Conservation (phyloP, 179 eudicot species). For the Spergularia azorica region DNA sequence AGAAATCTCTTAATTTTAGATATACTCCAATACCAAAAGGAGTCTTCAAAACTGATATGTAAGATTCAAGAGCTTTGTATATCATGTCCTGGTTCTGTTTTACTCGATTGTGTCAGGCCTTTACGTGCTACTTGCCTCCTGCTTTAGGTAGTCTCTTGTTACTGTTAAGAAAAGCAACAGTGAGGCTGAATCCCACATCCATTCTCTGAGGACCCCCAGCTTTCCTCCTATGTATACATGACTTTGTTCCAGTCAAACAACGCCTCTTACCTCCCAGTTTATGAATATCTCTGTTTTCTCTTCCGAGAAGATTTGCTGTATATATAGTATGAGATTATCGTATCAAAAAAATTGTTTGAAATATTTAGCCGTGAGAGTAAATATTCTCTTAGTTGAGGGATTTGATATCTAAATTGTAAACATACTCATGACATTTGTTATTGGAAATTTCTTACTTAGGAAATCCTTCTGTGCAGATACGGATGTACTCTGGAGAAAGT, state of each 20-base stretch:
- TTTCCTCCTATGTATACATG: not conserved
- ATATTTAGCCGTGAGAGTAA: not conserved
- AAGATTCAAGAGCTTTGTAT: not conserved
- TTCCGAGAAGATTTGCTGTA: too few relatives aligned
- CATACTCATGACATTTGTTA: conserved; percentile 7
- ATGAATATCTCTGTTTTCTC: not conserved
- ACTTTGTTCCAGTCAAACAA: not conserved
- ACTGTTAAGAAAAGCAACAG: not conserved
- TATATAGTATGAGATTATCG: not conserved
- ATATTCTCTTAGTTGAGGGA: not conserved
- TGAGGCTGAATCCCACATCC: not conserved
- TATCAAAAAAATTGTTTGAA: not conserved
- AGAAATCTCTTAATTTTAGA: not conserved
- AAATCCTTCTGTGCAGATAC: conserved; percentile 46
- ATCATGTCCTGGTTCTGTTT: not conserved
- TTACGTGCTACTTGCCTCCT: not conserved
- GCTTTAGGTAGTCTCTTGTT: not conserved
- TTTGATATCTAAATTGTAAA: not conserved
- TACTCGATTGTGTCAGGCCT: not conserved
- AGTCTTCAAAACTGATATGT: too few relatives aligned
- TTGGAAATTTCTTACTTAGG: not conserved
- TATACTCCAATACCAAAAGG: not conserved
- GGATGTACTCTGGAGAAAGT: conserved; percentile 82
- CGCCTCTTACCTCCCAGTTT: not conserved
- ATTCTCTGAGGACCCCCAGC: not conserved